These are phyloP conservation scores for Yarrowia sp. DNA, from an alignment of 805 yeast species.

Conservation along the genomic window DNA sequence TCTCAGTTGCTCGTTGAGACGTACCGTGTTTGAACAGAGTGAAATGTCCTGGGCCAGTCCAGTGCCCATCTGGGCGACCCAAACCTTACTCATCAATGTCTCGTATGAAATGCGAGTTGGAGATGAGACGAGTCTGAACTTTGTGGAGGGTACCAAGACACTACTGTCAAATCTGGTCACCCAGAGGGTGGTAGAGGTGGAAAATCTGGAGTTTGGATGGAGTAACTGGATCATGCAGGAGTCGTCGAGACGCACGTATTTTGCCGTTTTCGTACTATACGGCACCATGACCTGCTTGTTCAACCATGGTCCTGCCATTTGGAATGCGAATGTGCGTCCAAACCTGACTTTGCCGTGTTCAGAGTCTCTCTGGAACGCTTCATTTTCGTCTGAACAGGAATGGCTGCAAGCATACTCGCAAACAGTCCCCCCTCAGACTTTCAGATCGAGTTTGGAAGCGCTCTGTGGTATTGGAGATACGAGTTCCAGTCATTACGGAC, in stretches of 20 bases:
- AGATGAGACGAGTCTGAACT: conserved; percentile 48
- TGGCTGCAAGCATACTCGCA: conserved; percentile 42
- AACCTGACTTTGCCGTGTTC: conserved; percentile 48
- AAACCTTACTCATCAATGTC: conserved; percentile 46
- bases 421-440: conserved; percentile 40
- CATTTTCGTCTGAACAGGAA: conserved; percentile 43
- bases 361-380: conserved; percentile 48
- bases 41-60: conserved; percentile 45
- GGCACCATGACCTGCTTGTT: conserved; percentile 47
- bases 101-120: conserved; percentile 48
- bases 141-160: conserved; percentile 45
- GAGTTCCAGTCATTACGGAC: conserved; percentile 32
- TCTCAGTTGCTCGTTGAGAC: conserved; percentile 45
- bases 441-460: conserved; percentile 42
- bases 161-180: conserved; percentile 42
- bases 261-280: conserved; percentile 47
- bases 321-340: conserved; percentile 43
- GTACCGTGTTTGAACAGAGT: conserved; percentile 41
- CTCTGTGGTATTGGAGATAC: conserved; percentile 38
- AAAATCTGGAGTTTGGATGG: conserved; percentile 41
- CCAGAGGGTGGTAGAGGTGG: conserved; percentile 38
- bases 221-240: conserved; percentile 48
- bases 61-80: conserved; percentile 48
- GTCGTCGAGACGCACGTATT: conserved; percentile 47
- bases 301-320: conserved; percentile 46